Conservation (phyloP, 768 basidiomycete genomes). For the Sutorius australiensis region DNA sequence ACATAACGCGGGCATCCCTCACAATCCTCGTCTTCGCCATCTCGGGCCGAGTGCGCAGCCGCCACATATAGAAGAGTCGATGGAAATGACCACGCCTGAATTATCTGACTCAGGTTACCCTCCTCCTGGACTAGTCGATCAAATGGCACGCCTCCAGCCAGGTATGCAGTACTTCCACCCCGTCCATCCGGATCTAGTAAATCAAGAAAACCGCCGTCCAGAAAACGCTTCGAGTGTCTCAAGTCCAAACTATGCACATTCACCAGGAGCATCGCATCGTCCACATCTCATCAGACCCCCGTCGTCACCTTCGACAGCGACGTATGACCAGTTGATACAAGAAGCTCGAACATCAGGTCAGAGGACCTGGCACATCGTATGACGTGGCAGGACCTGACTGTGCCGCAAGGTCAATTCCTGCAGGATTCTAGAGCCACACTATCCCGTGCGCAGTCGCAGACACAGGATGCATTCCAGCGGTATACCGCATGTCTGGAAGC, state of each 20-base stretch:
- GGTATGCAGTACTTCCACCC: slow-evolving; percentile 17
- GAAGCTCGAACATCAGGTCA: slow-evolving; percentile 61
- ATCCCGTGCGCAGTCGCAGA: slow-evolving; percentile 64
- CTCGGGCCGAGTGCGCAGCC: slow-evolving; percentile 32
- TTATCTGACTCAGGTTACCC: slow-evolving; percentile 33
- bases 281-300: slow-evolving; percentile 42
- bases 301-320: slow-evolving; percentile 49
- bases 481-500: slow-evolving; percentile 68
- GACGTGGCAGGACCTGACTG: slow-evolving; percentile 5
- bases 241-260: slow-evolving; percentile 31
- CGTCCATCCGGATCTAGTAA: slow-evolving; percentile 1
- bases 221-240: slow-evolving; percentile 29
- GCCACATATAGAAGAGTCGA: slow-evolving; percentile 32
- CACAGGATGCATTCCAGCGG: slow-evolving; percentile 65
- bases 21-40: slow-evolving; percentile 76
- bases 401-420: slow-evolving; percentile 51
- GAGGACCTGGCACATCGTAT: slow-evolving; percentile 21
- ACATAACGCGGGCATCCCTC: slow-evolving; percentile 68
- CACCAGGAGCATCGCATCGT: slow-evolving; percentile 28
- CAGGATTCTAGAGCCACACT: slow-evolving; percentile 58
- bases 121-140: slow-evolving; percentile 28
- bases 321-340: slow-evolving; percentile 50
- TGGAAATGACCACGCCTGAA: slow-evolving; percentile 34
- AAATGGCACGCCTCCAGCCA: slow-evolving; percentile 34
- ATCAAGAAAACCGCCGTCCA: slow-evolving; percentile 9